A percentile compares a stretch with the other conserved stretches of the same genome.
Conservation (phyloP, 108 stramenopile species). For the Pseudonitzschia delicatissima region DNA sequence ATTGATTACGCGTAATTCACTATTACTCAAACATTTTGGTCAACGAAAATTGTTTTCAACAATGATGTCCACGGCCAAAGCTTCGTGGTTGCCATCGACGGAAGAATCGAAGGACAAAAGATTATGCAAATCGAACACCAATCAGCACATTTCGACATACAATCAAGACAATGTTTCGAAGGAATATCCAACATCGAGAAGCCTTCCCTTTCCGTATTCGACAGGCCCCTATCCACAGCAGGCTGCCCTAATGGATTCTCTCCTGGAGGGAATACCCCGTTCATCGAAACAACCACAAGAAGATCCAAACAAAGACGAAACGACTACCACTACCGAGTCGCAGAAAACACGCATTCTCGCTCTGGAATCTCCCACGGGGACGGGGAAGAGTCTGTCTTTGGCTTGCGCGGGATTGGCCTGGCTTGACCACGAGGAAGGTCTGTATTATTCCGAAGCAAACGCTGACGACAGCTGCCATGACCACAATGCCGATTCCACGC, state of each 20-base stretch:
- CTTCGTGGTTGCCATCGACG: too few relatives aligned
- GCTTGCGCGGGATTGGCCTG: conserved; percentile 79
- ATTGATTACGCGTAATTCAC: too few relatives aligned
- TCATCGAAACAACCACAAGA: background rate
- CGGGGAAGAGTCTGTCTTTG: conserved; percentile 75
- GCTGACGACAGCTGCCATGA: background rate
- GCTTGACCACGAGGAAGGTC: conserved; percentile 55
- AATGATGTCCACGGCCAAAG: too few relatives aligned
- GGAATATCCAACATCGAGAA: conserved; percentile 22
- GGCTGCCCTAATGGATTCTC: conserved; percentile 69
- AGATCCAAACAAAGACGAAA: background rate
- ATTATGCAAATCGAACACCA: too few relatives aligned
- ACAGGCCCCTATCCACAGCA: conserved; percentile 70
- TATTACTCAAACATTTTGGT: too few relatives aligned
- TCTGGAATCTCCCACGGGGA: conserved; percentile 84
- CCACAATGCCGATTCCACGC: background rate
- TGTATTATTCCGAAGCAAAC: conserved; percentile 17
- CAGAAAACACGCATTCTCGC: conserved; percentile 43
- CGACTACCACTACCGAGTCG: background rate
- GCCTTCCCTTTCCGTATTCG: conserved; percentile 70
- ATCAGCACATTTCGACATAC: too few relatives aligned
- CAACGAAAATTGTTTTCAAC: too few relatives aligned
- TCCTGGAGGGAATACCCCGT: conserved; percentile 46
- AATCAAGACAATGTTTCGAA: too few relatives aligned
- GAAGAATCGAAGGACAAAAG: too few relatives aligned